Conservation (phyloP, 2,329 filamentous ascomycete species). For the Colletotrichum simmondsii region DNA sequence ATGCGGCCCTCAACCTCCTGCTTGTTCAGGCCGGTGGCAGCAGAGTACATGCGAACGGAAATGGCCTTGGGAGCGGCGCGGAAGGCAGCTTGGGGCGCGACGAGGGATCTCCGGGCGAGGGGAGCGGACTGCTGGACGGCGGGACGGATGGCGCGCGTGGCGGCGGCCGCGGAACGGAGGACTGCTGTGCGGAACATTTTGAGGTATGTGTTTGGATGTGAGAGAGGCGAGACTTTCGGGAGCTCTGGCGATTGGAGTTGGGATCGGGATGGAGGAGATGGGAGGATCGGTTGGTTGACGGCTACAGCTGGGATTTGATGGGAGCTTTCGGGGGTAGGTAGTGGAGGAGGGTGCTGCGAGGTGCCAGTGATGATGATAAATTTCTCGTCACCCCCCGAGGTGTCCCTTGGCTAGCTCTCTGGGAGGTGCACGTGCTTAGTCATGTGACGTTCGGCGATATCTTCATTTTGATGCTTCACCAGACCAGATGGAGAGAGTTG, state of each 20-base stretch:
- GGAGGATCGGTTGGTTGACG: conserved; percentile 6
- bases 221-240: conserved; percentile 4
- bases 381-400: conserved; percentile 36
- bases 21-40: conserved; percentile 80
- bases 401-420: conserved; percentile 26
- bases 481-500: background rate
- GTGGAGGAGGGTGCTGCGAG: conserved; percentile 26
- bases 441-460: background rate
- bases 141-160: conserved; percentile 60
- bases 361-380: conserved; percentile 37
- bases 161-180: conserved; percentile 78
- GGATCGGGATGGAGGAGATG: conserved; percentile 12
- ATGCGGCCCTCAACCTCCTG: conserved; percentile 92
- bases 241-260: conserved; percentile 8
- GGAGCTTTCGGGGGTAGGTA: conserved; percentile 14
- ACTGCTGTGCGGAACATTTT: conserved; percentile 92
- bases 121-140: conserved; percentile 67
- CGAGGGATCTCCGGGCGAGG: conserved; percentile 60
- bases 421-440: conserved; percentile 17
- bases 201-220: conserved; percentile 38
- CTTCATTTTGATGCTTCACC: background rate
- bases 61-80: conserved; percentile 72
- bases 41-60: conserved; percentile 84
- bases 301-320: conserved; percentile 18
- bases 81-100: conserved; percentile 68